These are phyloP conservation scores for Coemansia sp. DNA, from an alignment of 192 early-diverging fungal genomes.

Conservation along the genomic window DNA sequence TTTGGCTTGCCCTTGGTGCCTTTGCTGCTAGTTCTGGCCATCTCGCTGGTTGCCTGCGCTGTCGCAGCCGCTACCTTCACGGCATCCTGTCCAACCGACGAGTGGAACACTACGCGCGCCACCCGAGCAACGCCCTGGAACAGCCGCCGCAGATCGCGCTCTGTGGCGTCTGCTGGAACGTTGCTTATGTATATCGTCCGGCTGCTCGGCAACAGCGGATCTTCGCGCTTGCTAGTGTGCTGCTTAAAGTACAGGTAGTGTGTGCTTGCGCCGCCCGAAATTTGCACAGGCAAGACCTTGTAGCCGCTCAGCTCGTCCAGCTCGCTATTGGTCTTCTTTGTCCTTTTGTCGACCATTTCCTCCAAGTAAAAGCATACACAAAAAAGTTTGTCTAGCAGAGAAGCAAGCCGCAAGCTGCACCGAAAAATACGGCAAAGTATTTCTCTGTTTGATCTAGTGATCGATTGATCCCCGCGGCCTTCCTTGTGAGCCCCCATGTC, in stretches of 20 bases:
- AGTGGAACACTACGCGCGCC: conserved; percentile 57
- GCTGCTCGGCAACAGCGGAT: conserved; percentile 54
- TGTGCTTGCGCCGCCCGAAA: conserved; percentile 13
- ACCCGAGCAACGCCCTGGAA: conserved; percentile 60
- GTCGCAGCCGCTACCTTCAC: conserved; percentile 16
- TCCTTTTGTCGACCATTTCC: conserved; percentile 27
- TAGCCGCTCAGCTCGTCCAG: conserved; percentile 57
- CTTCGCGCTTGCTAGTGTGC: conserved; percentile 51
- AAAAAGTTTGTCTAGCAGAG: background rate
- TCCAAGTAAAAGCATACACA: background rate
- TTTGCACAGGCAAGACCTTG: conserved; percentile 55
- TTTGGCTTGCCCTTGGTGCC: conserved; percentile 22
- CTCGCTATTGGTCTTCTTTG: conserved; percentile 8
- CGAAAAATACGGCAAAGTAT: background rate
- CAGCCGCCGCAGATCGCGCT: conserved; percentile 60
- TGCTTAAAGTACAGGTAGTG: conserved; percentile 61
- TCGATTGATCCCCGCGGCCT: background rate
- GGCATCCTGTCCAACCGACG: conserved; percentile 38
- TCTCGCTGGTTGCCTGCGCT: conserved; percentile 40
- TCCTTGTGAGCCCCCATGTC: background rate
- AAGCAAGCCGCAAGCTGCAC: background rate
- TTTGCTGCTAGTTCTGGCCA: conserved; percentile 26
- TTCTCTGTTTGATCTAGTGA: background rate
- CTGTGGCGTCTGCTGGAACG: conserved; percentile 67
- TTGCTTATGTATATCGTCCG: conserved; percentile 69